Conservation (phyloP, 768 basidiomycete species). For the Tricholoma sp. region DNA sequence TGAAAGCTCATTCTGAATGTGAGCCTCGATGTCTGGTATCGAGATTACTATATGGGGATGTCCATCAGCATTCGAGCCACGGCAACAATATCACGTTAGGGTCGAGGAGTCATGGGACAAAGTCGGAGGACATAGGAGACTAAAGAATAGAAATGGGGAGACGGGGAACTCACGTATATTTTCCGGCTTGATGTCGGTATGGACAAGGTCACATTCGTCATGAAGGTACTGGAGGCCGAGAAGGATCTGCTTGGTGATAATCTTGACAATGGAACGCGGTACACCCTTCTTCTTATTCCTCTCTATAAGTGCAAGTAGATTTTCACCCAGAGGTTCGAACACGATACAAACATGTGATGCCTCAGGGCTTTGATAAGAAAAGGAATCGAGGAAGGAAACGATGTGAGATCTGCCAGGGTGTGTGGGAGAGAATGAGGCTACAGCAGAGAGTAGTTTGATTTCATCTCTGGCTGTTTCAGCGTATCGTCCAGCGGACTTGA, state of each 20-base stretch:
- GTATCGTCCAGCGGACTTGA: slow-evolving; percentile 93
- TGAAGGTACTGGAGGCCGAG: slow-evolving; percentile 90
- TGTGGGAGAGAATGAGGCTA: slow-evolving; percentile 61
- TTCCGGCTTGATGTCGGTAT: slow-evolving; percentile 94
- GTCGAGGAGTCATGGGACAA: slow-evolving; percentile 7
- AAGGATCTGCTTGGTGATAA: slow-evolving; percentile 82
- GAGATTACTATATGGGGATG: slow-evolving; percentile 60
- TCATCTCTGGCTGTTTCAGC: slow-evolving; percentile 96
- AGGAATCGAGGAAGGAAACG: slow-evolving; percentile 89
- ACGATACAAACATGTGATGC: slow-evolving; percentile 85
- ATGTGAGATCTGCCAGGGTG: slow-evolving; percentile 80
- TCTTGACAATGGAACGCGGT: slow-evolving; percentile 74
- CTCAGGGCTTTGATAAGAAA: slow-evolving; percentile 70
- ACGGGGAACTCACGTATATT: slow-evolving; percentile 71
- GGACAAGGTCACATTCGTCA: slow-evolving; percentile 87
- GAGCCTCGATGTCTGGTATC: slow-evolving; percentile 74
- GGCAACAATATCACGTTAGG: slow-evolving; percentile 25
- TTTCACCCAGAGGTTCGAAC: slow-evolving; percentile 82
- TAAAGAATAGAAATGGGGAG: slow-evolving; percentile 1
- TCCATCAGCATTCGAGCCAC: slow-evolving; percentile 22
- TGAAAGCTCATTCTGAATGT: slow-evolving; percentile 66
- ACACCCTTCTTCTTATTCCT: slow-evolving; percentile 82
- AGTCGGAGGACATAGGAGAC: not conserved
- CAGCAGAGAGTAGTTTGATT: slow-evolving; percentile 83
- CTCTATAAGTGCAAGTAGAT: slow-evolving; percentile 67